These are phyloP conservation scores for Phytophthora meadii DNA, from an alignment of 352 stramenopile species.

Conservation along the genomic window DNA sequence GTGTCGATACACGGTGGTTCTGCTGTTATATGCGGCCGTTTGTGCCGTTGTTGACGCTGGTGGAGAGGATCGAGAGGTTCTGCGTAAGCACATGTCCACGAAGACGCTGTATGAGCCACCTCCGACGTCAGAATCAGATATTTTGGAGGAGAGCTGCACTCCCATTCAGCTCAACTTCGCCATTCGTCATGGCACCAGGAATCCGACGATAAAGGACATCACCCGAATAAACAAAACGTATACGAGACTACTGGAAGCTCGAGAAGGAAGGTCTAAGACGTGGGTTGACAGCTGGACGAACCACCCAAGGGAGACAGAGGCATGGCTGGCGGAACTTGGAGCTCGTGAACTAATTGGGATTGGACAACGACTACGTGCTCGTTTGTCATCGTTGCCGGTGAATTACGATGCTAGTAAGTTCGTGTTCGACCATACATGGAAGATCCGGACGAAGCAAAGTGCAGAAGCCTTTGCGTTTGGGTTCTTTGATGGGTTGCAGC, in stretches of 20 bases:
- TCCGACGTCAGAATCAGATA: slow-evolving; percentile 10
- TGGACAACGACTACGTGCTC: slow-evolving; percentile 56
- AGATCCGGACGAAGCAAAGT: slow-evolving; percentile 80
- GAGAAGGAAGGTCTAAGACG: not conserved
- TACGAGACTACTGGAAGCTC: slow-evolving; percentile 39
- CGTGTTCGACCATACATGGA: slow-evolving; percentile 84
- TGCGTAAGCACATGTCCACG: slow-evolving; percentile 76
- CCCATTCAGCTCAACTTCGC: slow-evolving; percentile 81
- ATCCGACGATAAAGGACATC: slow-evolving; percentile 84
- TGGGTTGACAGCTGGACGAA: slow-evolving; percentile 64
- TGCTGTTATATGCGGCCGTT: slow-evolving; percentile 23
- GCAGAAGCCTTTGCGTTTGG: slow-evolving; percentile 77
- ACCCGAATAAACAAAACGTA: slow-evolving; percentile 54
- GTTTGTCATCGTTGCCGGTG: slow-evolving; percentile 37
- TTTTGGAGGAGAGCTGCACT: slow-evolving; percentile 32
- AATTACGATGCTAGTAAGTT: slow-evolving; percentile 49
- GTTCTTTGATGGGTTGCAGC: slow-evolving; percentile 71
- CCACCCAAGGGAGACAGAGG: slow-evolving; percentile 42
- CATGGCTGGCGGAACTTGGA: slow-evolving; percentile 64
- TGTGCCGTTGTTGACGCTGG: slow-evolving; percentile 2
- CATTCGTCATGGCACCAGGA: slow-evolving; percentile 80
- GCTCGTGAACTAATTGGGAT: slow-evolving; percentile 69
- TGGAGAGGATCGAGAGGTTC: slow-evolving; percentile 32
- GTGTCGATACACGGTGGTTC: slow-evolving; percentile 5
- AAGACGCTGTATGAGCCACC: slow-evolving; percentile 72